phyloP scores from a whole-genome alignment of 345 rosid genomes.

The Heritiera littoralis region DNA sequence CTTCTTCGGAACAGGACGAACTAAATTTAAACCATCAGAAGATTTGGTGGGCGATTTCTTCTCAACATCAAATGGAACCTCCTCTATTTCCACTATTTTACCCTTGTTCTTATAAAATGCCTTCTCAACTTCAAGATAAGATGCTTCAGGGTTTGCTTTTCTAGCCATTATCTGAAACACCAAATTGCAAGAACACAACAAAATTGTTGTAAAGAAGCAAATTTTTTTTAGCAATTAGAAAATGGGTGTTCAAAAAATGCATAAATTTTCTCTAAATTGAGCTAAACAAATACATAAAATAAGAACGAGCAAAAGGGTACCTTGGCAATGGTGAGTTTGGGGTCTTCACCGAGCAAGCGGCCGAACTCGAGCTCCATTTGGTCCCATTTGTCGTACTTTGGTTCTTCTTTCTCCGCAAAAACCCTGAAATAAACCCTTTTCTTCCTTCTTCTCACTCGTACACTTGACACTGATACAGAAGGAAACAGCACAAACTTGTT shows the following conservation, averaged over 20 bases:
- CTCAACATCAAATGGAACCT: slow-evolving; percentile 69
- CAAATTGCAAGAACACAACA: slow-evolving; percentile 15
- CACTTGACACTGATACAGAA: slow-evolving; percentile 16
- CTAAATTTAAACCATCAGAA: slow-evolving; percentile 62
- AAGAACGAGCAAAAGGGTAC: slow-evolving; percentile 31
- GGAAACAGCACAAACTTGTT: slow-evolving; percentile 12
- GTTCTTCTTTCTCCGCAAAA: slow-evolving; percentile 62
- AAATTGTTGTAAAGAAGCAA: not conserved
- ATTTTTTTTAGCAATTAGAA: not conserved
- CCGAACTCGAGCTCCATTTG: slow-evolving; percentile 95
- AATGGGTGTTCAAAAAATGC: not conserved
- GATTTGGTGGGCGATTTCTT: slow-evolving; percentile 37
- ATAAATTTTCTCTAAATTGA: not conserved
- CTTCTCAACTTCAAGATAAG: slow-evolving; percentile 74
- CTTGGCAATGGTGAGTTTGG: slow-evolving; percentile 91
- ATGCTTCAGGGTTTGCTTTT: slow-evolving; percentile 75
- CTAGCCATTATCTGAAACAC: slow-evolving; percentile 67
- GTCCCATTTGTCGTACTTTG: slow-evolving; percentile 67
- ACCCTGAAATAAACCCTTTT: slow-evolving; percentile 31
- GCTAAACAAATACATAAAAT: not conserved
- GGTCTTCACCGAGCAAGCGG: slow-evolving; percentile 84
- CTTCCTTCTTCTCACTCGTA: slow-evolving; percentile 26
- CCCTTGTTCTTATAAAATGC: slow-evolving; percentile 80
- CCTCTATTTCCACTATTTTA: slow-evolving; percentile 48
- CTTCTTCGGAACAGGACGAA: slow-evolving; percentile 66